Evolutionary conservation across 2,329 filamentous ascomycete species (phyloP), one percentile per base, ranked within the genome.

Genomic region (Venturia carpophila): DNA sequence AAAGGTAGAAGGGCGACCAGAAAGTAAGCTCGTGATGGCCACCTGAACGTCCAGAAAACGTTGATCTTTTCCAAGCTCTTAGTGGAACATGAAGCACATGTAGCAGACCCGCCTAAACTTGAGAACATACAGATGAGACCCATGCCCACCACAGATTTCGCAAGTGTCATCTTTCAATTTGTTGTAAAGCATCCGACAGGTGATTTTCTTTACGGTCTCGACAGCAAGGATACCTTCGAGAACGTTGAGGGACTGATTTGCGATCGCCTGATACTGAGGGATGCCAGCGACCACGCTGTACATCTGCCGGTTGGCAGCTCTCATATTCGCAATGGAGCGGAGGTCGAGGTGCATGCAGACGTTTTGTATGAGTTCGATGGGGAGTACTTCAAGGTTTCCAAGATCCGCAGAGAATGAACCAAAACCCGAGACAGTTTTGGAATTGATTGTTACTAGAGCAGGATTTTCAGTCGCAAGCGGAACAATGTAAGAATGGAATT

Each of bases 291-390:
- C 52, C 15, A 58, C 27, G 9, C 11, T 37, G 30, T 17, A 58
- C 52, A 58, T 58, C 17, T 58, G 52, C 5, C 52, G 52, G 30
- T 58, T 58, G 27, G 37, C 52, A n/a, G 52, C 52, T 37, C 30
- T 58, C 27, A 58, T 58, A 6, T 19, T 34, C 4, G 52, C 15
- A 7, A 58, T 7, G 3, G 52, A 58, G 52, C 52, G 52, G 52
- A 58, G 52, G 30, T 58, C 52, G 24, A 58, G 52, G 52, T 37
- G 27, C 52, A 37, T n/a, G 52, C 52, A 58, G 52, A 58, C 30
- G 7, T 58, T 2, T n/a, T 58, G 30, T 9, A 58, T 34, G 17
- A 58, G 15, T 37, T 58, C 52, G 30, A 17, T 58, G 2, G 52
- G 52, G 6, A 58, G 52, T 34, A n/a, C 37, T 10, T n/a, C 19